Evolutionary conservation across 2,329 filamentous ascomycete species (phyloP), one percentile per base, ranked within the genome.

Genomic region (Sclerotinia minor): DNA sequence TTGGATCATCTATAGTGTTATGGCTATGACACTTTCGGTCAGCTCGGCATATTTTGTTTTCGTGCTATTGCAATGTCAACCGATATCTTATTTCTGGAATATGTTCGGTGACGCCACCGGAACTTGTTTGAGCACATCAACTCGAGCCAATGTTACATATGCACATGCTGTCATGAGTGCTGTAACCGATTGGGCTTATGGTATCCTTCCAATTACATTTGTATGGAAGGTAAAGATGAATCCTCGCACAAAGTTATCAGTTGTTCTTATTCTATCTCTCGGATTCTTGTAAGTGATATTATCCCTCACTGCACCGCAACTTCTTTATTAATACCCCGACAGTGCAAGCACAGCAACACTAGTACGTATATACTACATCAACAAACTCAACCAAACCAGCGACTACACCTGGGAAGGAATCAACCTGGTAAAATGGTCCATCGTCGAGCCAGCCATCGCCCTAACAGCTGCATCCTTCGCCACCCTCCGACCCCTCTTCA

Each of bases 341-440:
- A 76, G 80, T 63, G 80, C 79, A 24, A 80, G 79, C 4, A 73
- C 79, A 19, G 80, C 80, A 21, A 81, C 80, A 5, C 78, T 82
- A 57, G 77, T 81, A 38, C 79, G 80, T 19, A 78, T 82, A 44
- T 77, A 79, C 7, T 82, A 81, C 71, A 78, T 81, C n/a, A 75
- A 75, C 67, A 70, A 76, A 45, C 75, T 82, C 6, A 73, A 74
- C 2, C 71, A 75, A n/a, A 77, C 77, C 38, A 68, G 69, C 13
- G 80, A 82, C 66, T 78, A 78, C 60, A 73, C 80, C 1, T 81
- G 79, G 75, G 76, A 78, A 66, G 80, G 79, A 67, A 78, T 79
- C 21, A 80, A 80, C 70, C 72, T 81, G 8, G 77, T 79, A 6
- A 81, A 81, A 67, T 82, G 80, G 80, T 80, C 78, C 5, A 80